Base-by-base conservation (phyloP, 805 yeast genomes). In the Kazachstania psychrophila region DNA sequence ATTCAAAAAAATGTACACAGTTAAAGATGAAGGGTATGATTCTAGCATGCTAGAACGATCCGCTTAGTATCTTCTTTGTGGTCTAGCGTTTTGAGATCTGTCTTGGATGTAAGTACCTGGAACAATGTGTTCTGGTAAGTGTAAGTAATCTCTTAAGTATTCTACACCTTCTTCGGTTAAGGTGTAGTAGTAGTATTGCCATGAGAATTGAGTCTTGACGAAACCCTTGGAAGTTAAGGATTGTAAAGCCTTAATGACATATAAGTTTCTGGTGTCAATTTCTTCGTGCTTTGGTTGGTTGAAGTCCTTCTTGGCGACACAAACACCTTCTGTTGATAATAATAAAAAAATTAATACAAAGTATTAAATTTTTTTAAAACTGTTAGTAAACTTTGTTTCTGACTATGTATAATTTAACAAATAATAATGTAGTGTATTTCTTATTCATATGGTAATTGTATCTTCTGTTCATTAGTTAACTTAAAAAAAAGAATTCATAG, bases 141-240 rank as follows among this genome's bases (percentile, higher is more conserved):
- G 87, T 72, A 92, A 82, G 85, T 87, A 92, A 68, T 85, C 87
- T 76, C 96, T 84, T 67, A 92, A 83, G 82, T 75, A 92, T 67
- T 87, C 96, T 54, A 92, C 89, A 81, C 99, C 99, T 73, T 85
- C 96, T 68, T 92, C 97, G 67, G 97, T 92, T 68, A 92, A 83
- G 77, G 98, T 86, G 94, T 92, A 92, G 95, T 92, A 92, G 77
- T 92, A 92, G 79, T 86, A 86, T 80, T 88, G 96, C 99, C 99
- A 92, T 65, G 97, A 89, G 82, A 89, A 92, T 75, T 87, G 97
- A 62, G 99, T 92, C 85, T 89, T 87, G 72, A 92, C 97, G 80
- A 65, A 92, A 70, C 99, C 99, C 73, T 82, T 86, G 49, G 98
- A 92, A 66, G 95, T 86, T 72, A 92, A 85, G 51, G 97, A 89